These are phyloP conservation scores for Chaetothyriales sp. DNA, from an alignment of 2,329 filamentous ascomycete species.

Conservation along the genomic window DNA sequence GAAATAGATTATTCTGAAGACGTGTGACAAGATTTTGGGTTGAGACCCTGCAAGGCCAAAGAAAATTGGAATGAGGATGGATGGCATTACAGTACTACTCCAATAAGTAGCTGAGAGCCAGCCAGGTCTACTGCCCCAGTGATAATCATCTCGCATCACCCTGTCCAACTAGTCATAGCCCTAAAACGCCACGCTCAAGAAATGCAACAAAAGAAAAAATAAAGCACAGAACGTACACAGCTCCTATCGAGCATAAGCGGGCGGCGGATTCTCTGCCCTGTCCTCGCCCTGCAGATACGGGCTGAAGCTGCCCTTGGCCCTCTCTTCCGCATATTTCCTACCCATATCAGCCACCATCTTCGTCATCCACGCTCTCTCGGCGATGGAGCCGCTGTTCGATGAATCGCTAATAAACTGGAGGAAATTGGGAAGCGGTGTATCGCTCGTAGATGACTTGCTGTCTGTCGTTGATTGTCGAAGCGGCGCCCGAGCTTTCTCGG, in stretches of 20 bases:
- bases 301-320: conserved; percentile 28
- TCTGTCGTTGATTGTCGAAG: conserved; percentile 18
- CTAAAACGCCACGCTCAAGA: background rate
- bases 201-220: conserved; percentile 1
- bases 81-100: no score
- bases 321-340: conserved; percentile 70
- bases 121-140: background rate
- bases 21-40: no score
- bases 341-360: conserved; percentile 89
- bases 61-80: no score
- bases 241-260: conserved; percentile 31
- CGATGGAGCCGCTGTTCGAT: conserved; percentile 23
- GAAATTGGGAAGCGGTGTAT: conserved; percentile 22
- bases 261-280: conserved; percentile 27
- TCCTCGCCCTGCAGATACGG: conserved; percentile 17
- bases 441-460: conserved; percentile 5
- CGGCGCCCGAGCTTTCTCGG: conserved; percentile 4
- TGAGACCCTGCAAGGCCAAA: no score
- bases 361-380: conserved; percentile 36
- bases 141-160: background rate
- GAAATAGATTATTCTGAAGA: no score
- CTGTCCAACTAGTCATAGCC: background rate
- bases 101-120: background rate
- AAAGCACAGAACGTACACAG: background rate
- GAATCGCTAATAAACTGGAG: conserved; percentile 26